Evolutionary conservation across 1,284 basidiomycete species (phyloP), one percentile per base, ranked within the genome.

Genomic region (Lentinula novae-zelandiae): DNA sequence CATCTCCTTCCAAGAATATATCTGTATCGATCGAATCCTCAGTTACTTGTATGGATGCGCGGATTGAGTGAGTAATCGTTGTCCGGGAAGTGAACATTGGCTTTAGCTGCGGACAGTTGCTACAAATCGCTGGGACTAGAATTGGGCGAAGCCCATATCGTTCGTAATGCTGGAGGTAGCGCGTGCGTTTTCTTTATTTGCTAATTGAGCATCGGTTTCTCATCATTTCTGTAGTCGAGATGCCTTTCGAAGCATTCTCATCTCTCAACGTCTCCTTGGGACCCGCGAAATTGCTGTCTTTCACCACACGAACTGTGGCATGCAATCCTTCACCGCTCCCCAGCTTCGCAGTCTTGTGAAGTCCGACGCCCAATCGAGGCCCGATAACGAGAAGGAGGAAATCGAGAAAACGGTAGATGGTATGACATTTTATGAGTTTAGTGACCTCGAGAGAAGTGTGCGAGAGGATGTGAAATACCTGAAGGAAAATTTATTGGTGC

Each of bases 271-370:
- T 51, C 78, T 88, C 3, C 78, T 89, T 20, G 85, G 84, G 15
- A 89, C 87, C 8, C 79, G 79, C 44, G 85, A 87, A 71, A 81
- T 89, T 57, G 82, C 84, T 3, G 73, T 89, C 42, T 82, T 87
- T 69, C 85, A 83, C 69, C 86, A 89, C 70, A 86, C 85, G 2
- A 83, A 79, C 58, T 89, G 87, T 68, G 87, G 87, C 53, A 88
- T 89, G 85, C 72, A 84, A 48, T 82, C 81, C 0, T 87, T 87
- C 72, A 78, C 75, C 20, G 79, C 81, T 53, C 73, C 77, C 5
- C 67, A 82, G 66, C 73, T 89, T 27, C 81, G 80, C 48, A 67
- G 75, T 17, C 73, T 81, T 56, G 76, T 89, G 60, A 82, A 80
- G 67, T 61, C 62, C 31, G 60, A 61, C 13, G 39, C 58, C 10